Evolutionary conservation across 2,329 filamentous ascomycete genomes (phyloP).

Genomic region (Neonectria hederae): DNA sequence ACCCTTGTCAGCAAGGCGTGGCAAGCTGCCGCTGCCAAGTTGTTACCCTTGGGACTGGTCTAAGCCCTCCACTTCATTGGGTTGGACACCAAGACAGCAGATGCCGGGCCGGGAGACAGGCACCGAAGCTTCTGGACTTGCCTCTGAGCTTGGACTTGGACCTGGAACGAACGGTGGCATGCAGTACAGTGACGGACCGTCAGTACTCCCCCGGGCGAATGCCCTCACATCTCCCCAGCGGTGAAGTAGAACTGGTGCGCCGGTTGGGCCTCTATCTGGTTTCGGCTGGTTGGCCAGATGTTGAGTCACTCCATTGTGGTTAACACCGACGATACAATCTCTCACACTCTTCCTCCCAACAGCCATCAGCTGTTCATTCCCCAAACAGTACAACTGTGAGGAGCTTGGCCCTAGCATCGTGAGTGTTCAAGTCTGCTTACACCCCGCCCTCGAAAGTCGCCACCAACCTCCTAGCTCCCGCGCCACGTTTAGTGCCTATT

Average conservation of each 20-base stretch:
- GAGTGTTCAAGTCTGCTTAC: background rate
- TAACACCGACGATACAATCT: background rate
- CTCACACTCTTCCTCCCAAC: background rate
- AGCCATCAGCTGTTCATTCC: too few species aligned
- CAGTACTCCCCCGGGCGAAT: background rate
- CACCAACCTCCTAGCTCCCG: constrained; percentile 10
- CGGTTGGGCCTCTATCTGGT: background rate
- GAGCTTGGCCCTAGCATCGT: background rate
- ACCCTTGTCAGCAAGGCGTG: background rate
- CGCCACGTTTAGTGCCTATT: constrained; percentile 6
- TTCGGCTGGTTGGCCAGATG: background rate
- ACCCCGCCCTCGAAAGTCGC: constrained; percentile 4
- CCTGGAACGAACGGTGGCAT: background rate
- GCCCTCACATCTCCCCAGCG: background rate
- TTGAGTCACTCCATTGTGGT: background rate
- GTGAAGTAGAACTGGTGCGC: background rate
- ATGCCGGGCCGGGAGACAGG: background rate
- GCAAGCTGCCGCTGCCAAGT: background rate
- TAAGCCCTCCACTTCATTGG: background rate
- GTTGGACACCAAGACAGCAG: too few species aligned
- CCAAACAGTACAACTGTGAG: background rate
- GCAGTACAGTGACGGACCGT: background rate
- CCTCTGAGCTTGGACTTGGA: background rate
- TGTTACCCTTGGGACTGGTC: background rate
- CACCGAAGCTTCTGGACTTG: background rate